Evolutionary conservation across 2,329 filamentous ascomycete genomes (phyloP).

Genomic region (Arthrinium phaeospermum): DNA sequence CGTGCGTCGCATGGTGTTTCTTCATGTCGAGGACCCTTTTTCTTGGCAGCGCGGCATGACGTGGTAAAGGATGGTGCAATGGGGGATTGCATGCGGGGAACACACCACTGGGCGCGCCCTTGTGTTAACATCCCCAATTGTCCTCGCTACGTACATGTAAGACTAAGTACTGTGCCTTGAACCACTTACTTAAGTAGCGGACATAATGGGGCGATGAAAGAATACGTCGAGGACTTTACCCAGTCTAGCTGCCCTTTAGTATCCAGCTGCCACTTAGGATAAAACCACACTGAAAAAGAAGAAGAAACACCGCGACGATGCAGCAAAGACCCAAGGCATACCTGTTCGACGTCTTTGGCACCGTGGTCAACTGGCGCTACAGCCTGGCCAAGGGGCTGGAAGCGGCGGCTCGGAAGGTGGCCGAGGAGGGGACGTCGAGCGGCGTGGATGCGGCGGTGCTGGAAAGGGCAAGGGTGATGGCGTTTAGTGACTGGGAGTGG

Average conservation of each 20-base stretch:
- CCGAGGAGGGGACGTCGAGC: slow-evolving; percentile 49
- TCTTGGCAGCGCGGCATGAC: background rate
- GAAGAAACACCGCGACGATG: background rate
- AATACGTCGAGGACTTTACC: background rate
- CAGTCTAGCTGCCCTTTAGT: background rate
- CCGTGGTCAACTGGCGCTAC: slow-evolving; percentile 67
- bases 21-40: background rate
- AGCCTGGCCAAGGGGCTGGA: slow-evolving; percentile 58
- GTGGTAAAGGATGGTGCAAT: background rate
- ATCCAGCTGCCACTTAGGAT: background rate
- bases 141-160: background rate
- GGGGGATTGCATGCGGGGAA: background rate
- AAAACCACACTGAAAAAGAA: background rate
- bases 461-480: slow-evolving; percentile 50
- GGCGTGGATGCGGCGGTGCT: slow-evolving; percentile 47
- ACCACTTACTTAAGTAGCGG: background rate
- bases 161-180: background rate
- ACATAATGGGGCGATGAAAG: background rate
- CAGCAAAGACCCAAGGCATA: slow-evolving; percentile 45
- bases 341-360: slow-evolving; percentile 66
- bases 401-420: slow-evolving; percentile 42
- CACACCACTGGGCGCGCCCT: background rate
- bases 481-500: slow-evolving; percentile 54
- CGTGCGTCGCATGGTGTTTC: too few species aligned
- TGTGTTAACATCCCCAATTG: background rate